Evolutionary conservation across 768 basidiomycete genomes (phyloP).

Genomic region (Phaffia australis): DNA sequence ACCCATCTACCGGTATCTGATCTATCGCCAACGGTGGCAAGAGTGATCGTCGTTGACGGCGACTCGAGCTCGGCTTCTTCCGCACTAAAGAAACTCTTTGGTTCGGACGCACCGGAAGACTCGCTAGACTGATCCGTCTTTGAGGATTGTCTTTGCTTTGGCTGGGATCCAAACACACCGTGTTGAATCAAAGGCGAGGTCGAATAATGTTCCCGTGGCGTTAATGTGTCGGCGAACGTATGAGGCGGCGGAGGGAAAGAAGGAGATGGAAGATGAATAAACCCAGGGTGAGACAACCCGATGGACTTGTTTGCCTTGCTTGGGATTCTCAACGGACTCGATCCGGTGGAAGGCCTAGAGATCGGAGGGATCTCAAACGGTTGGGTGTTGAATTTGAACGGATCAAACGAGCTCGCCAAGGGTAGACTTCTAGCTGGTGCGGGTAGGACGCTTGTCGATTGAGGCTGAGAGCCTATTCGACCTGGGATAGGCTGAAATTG

Average conservation of each 20-base stretch:
- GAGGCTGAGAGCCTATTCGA: background rate
- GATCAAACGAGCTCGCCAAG: slow-evolving; percentile 1
- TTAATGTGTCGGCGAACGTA: slow-evolving; percentile 15
- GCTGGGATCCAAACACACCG: too few species aligned
- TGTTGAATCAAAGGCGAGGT: background rate
- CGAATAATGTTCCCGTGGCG: slow-evolving; percentile 20
- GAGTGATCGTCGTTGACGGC: too few species aligned
- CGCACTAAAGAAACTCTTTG: too few species aligned
- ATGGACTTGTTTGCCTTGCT: slow-evolving; percentile 1
- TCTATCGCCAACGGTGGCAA: too few species aligned
- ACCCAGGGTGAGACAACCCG: slow-evolving; percentile 7
- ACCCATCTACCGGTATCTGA: too few species aligned
- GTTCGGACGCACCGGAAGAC: too few species aligned
- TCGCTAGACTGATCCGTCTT: too few species aligned
- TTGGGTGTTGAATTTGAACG: background rate
- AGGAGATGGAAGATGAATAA: background rate
- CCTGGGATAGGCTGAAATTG: background rate
- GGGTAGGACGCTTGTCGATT: background rate
- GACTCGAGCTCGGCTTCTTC: too few species aligned
- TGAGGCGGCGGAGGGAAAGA: slow-evolving; percentile 15
- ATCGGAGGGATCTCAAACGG: slow-evolving; percentile 1
- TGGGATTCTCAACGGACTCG: too few species aligned
- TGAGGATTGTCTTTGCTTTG: too few species aligned
- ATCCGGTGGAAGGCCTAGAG: background rate
- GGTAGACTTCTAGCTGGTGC: background rate